A percentile compares a stretch with the other conserved stretches of the same genome.
Conservation (phyloP, 305 asterid genomes). For the Solanum hybrid region DNA sequence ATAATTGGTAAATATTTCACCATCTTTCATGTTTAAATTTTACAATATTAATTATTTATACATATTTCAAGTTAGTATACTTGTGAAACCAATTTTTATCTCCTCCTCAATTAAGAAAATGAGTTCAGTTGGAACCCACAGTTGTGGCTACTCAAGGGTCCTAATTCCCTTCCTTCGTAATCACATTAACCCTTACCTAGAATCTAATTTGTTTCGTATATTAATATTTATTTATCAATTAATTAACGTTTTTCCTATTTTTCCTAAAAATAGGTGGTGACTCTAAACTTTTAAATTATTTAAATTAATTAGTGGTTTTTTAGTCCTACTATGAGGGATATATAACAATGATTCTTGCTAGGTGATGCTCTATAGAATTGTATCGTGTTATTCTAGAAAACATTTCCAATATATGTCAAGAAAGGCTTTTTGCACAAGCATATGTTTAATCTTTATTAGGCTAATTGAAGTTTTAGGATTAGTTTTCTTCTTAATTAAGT, state of each 20-base stretch:
- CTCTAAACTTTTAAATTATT: too few relatives aligned
- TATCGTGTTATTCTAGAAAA: background rate
- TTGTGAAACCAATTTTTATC: too few relatives aligned
- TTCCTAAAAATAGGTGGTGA: background rate
- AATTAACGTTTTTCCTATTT: too few relatives aligned
- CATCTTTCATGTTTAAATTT: too few relatives aligned
- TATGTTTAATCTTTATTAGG: background rate
- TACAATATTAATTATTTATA: too few relatives aligned
- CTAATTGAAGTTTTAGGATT: background rate
- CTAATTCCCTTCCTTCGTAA: background rate
- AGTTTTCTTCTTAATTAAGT: background rate
- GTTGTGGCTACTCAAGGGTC: too few relatives aligned
- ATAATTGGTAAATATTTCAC: too few relatives aligned
- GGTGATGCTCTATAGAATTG: background rate
- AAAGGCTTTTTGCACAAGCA: background rate
- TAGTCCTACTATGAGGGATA: background rate
- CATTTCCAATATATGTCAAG: background rate
- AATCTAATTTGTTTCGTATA: background rate
- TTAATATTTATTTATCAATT: too few relatives aligned
- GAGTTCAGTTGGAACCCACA: background rate
- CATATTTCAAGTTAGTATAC: background rate
- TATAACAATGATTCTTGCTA: background rate
- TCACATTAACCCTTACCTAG: background rate
- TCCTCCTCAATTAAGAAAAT: background rate
- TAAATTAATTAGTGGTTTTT: too few relatives aligned